These are phyloP conservation scores for Syzygium oleosum DNA, from an alignment of 345 rosid genomes.

Conservation along the genomic window DNA sequence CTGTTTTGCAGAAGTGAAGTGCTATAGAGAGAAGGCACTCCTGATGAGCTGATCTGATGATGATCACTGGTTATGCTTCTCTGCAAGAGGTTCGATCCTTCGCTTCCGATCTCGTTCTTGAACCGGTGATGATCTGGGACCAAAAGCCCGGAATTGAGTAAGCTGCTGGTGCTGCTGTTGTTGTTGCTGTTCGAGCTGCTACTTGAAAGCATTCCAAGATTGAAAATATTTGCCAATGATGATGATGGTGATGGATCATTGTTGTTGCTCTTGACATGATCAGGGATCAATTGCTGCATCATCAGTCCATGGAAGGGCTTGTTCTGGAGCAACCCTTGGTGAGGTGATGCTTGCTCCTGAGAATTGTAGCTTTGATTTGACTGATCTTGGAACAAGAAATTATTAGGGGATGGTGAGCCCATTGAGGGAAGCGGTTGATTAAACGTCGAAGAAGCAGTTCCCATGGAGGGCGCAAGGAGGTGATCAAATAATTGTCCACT, in stretches of 20 bases:
- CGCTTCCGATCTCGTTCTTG: background rate
- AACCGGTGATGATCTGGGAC: background rate
- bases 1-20: background rate
- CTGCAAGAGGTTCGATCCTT: background rate
- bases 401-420: background rate
- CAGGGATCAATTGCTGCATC: background rate
- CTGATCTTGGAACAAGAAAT: background rate
- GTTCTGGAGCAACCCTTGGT: background rate
- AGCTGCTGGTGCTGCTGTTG: background rate
- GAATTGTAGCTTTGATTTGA: background rate
- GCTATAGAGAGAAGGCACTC: background rate
- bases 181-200: background rate
- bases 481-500: background rate
- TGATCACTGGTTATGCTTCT: background rate
- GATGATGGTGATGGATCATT: background rate
- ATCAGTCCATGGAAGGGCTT: background rate
- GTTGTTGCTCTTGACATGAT: background rate
- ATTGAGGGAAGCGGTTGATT: conserved; percentile 28
- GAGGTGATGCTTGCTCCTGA: background rate
- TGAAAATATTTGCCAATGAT: background rate
- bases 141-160: background rate
- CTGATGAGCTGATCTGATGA: background rate
- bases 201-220: background rate
- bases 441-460: conserved; percentile 31
- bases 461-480: background rate